phyloP scores from a whole-genome alignment of 2,329 filamentous ascomycete genomes.

The Hypoxylon sp. region DNA sequence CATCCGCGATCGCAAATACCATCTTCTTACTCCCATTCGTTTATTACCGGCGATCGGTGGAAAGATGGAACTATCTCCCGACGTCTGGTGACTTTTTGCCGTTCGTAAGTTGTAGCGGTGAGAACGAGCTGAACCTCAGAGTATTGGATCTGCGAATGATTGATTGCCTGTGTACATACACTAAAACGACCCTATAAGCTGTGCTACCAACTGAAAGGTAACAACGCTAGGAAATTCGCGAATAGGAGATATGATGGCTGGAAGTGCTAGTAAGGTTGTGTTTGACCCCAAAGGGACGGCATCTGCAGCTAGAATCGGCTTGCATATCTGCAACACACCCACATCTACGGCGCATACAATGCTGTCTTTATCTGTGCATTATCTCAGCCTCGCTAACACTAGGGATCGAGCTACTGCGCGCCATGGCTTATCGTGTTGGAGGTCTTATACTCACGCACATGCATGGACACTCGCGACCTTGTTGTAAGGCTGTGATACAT shows the following conservation, averaged over 20 bases:
- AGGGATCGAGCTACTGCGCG: slow-evolving; percentile 21
- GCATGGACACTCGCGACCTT: slow-evolving; percentile 27
- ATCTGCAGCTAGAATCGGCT: slow-evolving; percentile 42
- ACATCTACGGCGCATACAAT: slow-evolving; percentile 31
- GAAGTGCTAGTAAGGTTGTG: slow-evolving; percentile 20
- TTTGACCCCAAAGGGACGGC: slow-evolving; percentile 33
- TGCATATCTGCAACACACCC: slow-evolving; percentile 48
- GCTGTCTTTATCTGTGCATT: slow-evolving; percentile 23
- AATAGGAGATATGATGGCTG: slow-evolving; percentile 37
- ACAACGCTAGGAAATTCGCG: slow-evolving; percentile 33
- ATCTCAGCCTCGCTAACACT: slow-evolving; percentile 39
- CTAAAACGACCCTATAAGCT: slow-evolving; percentile 18
- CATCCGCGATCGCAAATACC: slow-evolving; percentile 37
- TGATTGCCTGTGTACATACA: slow-evolving; percentile 13
- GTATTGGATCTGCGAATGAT: slow-evolving; percentile 29
- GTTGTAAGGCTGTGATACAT: slow-evolving; percentile 43
- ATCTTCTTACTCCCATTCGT: background rate
- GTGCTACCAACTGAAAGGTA: slow-evolving; percentile 39
- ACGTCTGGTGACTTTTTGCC: slow-evolving; percentile 37
- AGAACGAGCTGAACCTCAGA: slow-evolving; percentile 32
- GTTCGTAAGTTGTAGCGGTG: slow-evolving; percentile 40
- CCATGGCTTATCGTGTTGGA: slow-evolving; percentile 31
- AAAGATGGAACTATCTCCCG: slow-evolving; percentile 22
- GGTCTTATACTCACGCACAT: slow-evolving; percentile 28
- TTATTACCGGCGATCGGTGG: slow-evolving; percentile 10